Evolutionary conservation across 257 asterid genomes (phyloP), one percentile per base, ranked within the genome.

Genomic region (Perilla frutescens): DNA sequence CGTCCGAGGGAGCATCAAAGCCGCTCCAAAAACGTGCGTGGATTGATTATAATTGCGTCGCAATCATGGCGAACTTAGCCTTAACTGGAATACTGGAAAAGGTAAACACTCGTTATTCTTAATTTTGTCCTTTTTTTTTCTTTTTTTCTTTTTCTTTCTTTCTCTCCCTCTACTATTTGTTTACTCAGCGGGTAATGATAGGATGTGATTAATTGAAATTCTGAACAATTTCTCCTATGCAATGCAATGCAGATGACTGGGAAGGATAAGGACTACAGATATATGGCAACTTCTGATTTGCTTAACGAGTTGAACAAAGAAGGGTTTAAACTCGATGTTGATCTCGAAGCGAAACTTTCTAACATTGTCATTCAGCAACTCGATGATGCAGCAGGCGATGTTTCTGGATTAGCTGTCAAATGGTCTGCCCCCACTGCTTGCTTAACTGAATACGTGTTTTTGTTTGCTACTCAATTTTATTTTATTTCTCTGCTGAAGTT

Each of bases 211-310:
- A 44, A 4, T 66, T 6, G 43, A 31, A 1, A 48, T 47, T 11
- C 56, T 65, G 48, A 67, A 50, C 45, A 50, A n/a, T 67, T 62
- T 31, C 61, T 57, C 53, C 4, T 36, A 44, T 43, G 59, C 44
- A 54, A 32, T 44, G 61, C 62, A 67, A 62, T 86, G 71, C 88
- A 95, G 99, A 95, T 95, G 99, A 90, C 96, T 1, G 99, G 99
- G 62, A 95, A 95, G 84, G 99, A 95, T 80, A 95, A 95, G 85
- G 99, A 95, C 76, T 95, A 84, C 76, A 85, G 99, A 87, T 95
- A 95, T 74, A 95, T 95, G 99, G 99, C 99, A 41, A 95, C 99
- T 75, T 95, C 99, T 57, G 99, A 95, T 86, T 95, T 95, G 86
- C 92, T 95, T 32, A 89, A 87, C 77, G 98, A 92, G 73, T 79